These are phyloP conservation scores for Fusarium hainanense DNA, from an alignment of 2,329 filamentous ascomycete species.

Conservation along the genomic window DNA sequence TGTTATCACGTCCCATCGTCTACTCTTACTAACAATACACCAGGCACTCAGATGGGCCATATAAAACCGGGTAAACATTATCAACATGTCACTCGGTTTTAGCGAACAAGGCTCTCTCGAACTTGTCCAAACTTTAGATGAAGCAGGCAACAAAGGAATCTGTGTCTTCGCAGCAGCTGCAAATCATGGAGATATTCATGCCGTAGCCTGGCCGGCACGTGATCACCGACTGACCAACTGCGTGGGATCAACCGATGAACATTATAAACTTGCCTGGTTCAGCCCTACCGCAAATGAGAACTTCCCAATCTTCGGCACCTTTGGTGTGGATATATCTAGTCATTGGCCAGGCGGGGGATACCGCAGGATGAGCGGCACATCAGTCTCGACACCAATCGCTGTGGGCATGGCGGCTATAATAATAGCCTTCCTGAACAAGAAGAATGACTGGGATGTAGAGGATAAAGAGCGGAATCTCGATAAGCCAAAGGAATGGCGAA, in stretches of 20 bases:
- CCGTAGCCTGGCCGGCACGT: constrained; percentile 28
- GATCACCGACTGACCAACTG: constrained; percentile 22
- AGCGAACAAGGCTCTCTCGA: constrained; percentile 19
- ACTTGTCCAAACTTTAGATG: constrained; percentile 8
- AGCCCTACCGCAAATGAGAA: constrained; percentile 6
- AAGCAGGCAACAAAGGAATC: constrained; percentile 9
- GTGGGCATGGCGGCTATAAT: constrained; percentile 30
- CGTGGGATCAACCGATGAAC: constrained; percentile 23
- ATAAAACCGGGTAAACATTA: constrained; percentile 19
- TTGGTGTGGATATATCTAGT: constrained; percentile 17
- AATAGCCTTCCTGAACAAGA: constrained; percentile 29
- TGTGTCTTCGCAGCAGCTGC: constrained; percentile 29
- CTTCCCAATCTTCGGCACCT: constrained; percentile 19
- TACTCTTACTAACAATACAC: neutral
- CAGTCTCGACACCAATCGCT: constrained; percentile 25
- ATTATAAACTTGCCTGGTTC: constrained; percentile 8
- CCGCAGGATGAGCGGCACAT: constrained; percentile 25
- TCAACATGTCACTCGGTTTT: constrained; percentile 32
- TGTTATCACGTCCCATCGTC: too few relatives aligned
- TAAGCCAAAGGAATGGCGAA: constrained; percentile 16
- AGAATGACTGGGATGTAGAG: constrained; percentile 2
- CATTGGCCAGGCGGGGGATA: constrained; percentile 26
- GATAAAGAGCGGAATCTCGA: neutral
- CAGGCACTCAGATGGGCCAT: constrained; percentile 30
- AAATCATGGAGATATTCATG: constrained; percentile 23